A percentile compares a stretch with the other conserved stretches of the same genome.
phyloP scores from a whole-genome alignment of 805 yeast species.

The Yamadazyma tumulicola region DNA sequence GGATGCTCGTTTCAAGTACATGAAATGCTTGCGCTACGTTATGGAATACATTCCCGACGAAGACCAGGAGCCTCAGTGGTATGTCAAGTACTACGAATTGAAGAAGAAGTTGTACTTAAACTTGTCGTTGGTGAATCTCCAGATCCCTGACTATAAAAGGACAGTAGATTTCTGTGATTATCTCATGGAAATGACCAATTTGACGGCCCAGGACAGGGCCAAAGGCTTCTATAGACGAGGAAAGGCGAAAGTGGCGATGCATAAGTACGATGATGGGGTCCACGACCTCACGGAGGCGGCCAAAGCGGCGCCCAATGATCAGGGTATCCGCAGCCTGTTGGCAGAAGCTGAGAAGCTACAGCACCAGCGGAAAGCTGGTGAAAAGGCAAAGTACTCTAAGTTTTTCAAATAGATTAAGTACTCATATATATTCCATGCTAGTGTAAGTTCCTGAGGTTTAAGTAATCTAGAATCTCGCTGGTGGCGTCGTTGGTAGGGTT shows the following conservation, averaged over 20 bases:
- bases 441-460: conserved; percentile 27
- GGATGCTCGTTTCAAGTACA: conserved; percentile 60
- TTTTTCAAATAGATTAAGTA: conserved; percentile 42
- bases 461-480: conserved; percentile 22
- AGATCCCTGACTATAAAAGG: conserved; percentile 45
- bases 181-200: conserved; percentile 48
- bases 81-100: conserved; percentile 45
- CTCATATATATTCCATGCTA: no score
- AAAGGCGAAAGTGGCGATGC: conserved; percentile 38
- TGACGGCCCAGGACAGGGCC: conserved; percentile 42
- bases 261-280: conserved; percentile 49
- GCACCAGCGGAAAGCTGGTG: conserved; percentile 43
- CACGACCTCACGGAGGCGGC: conserved; percentile 44
- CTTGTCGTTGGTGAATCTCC: conserved; percentile 52
- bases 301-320: conserved; percentile 46
- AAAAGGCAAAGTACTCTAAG: conserved; percentile 56
- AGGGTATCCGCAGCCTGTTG: conserved; percentile 44
- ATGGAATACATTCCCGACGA: conserved; percentile 71
- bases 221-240: conserved; percentile 61
- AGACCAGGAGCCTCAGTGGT: conserved; percentile 56
- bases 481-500: no score
- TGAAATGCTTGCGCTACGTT: conserved; percentile 63
- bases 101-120: conserved; percentile 57
- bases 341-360: conserved; percentile 37
- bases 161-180: conserved; percentile 54